A percentile compares a stretch with the other conserved stretches of the same genome.
These are phyloP conservation scores for Candida sp. DNA, from an alignment of 1,139 yeast genomes.

Conservation along the genomic window DNA sequence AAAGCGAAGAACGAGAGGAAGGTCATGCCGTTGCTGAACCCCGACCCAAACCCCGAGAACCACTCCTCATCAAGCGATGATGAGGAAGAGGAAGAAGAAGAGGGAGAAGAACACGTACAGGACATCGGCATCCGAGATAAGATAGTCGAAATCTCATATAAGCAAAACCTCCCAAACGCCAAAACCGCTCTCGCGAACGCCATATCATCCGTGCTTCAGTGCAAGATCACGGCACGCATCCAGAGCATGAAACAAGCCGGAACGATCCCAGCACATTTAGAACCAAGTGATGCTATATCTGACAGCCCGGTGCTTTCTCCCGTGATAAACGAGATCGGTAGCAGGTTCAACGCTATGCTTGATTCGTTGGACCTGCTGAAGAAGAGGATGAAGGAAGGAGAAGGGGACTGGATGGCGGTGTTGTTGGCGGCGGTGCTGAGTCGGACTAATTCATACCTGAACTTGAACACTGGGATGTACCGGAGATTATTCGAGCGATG, in stretches of 20 bases:
- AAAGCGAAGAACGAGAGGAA: background rate
- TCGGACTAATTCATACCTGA: constrained; percentile 18
- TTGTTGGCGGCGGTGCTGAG: constrained; percentile 24
- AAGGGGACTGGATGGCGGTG: constrained; percentile 31
- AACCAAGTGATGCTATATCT: constrained; percentile 8
- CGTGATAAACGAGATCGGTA: constrained; percentile 25
- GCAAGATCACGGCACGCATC: constrained; percentile 27
- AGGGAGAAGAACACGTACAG: constrained; percentile 3
- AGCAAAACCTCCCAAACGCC: constrained; percentile 27
- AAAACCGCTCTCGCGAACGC: constrained; percentile 37
- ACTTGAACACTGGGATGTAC: constrained; percentile 16
- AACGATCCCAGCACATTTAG: constrained; percentile 5
- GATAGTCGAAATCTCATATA: constrained; percentile 10
- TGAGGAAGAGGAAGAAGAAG: constrained; percentile 4
- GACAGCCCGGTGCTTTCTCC: constrained; percentile 9
- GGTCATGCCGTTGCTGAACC: too few relatives aligned
- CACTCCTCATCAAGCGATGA: background rate
- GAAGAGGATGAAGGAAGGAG: too few relatives aligned
- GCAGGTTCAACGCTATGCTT: constrained; percentile 20
- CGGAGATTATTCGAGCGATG: constrained; percentile 22
- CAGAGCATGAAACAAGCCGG: constrained; percentile 11
- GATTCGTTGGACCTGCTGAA: background rate
- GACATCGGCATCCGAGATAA: background rate
- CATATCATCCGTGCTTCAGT: constrained; percentile 40
- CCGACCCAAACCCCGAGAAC: too few relatives aligned